phyloP scores from a whole-genome alignment of 2,329 filamentous ascomycete species.

The Cladosporium colombiae region DNA sequence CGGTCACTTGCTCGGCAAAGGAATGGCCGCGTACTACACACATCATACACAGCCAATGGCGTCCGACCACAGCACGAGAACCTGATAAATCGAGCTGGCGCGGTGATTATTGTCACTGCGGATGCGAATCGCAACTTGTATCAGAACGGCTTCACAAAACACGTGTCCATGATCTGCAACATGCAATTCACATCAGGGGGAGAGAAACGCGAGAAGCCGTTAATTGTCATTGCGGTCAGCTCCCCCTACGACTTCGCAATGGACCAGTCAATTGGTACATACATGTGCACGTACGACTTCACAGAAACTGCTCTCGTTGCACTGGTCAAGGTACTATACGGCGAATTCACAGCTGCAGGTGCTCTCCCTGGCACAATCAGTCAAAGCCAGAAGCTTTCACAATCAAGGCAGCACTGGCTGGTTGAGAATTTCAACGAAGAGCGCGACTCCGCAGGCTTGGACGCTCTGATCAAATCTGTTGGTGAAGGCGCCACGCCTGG shows the following conservation, averaged over 20 bases:
- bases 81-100: constrained; percentile 81
- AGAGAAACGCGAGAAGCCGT: constrained; percentile 73
- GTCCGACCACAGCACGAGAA: constrained; percentile 92
- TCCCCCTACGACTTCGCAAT: constrained; percentile 96
- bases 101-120: constrained; percentile 87
- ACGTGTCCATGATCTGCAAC: constrained; percentile 92
- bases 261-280: constrained; percentile 86
- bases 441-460: constrained; percentile 71
- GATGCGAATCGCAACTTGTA: constrained; percentile 94
- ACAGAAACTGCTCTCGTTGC: constrained; percentile 88
- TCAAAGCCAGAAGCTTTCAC: constrained; percentile 82
- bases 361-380: constrained; percentile 70
- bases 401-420: constrained; percentile 92
- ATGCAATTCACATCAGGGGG: constrained; percentile 71
- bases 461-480: constrained; percentile 71
- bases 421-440: constrained; percentile 85
- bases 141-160: constrained; percentile 92
- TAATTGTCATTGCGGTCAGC: constrained; percentile 89
- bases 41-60: constrained; percentile 92
- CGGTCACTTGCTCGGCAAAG: constrained; percentile 82
- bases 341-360: constrained; percentile 63
- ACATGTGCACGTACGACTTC: constrained; percentile 94
- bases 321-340: constrained; percentile 79
- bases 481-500: constrained; percentile 66
- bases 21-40: constrained; percentile 84